Base-by-base conservation (phyloP, 305 asterid genomes). In the Fraxinus greggii region DNA sequence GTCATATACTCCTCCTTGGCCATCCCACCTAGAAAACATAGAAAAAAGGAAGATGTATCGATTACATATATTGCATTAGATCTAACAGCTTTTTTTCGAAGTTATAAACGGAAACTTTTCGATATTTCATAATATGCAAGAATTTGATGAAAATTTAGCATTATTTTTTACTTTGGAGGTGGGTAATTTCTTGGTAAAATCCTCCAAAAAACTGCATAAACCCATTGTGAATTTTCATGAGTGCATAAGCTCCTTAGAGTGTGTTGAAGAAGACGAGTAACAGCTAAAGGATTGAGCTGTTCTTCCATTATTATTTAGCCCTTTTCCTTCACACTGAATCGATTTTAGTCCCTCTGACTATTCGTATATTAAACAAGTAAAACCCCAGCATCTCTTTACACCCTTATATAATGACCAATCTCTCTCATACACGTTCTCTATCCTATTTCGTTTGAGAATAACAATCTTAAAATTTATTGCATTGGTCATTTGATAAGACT, bases 161-260 rank as follows among this genome's bases (percentile, higher is more conserved):
- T n/a, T 67, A 32, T 40, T 42, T 19, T 9, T 59, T 92, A 96
- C 99, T 94, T 96, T 74, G 98, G 99, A 69, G 99, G 99, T 28
- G 99, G 99, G 82, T 96, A 94, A 32, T 96, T 96, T 86, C 99
- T 92, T 0, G 99, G 99, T 88, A 96, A 89, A 84, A 96, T 94
- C 84, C 99, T 94, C 99, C 99, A 96, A 38, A 96, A 96, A 81
- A 96, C 99, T 78, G 99, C 99, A 87, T 96, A 96, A 79, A 96
- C 98, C 99, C 99, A 96, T 77, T 96, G 98, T 29, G 98, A 96
- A 79, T 90, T 92, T 10, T 93, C 97, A 86, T 91, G 97, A 81
- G 90, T 89, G 88, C 99, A 96, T n/a, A 96, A 89, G 84, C 98
- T 96, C 80, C 98, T 96, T 17, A 96, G 92, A 2, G 99, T 90